phyloP scores from a whole-genome alignment of 345 rosid genomes.

The Citrus glauca region DNA sequence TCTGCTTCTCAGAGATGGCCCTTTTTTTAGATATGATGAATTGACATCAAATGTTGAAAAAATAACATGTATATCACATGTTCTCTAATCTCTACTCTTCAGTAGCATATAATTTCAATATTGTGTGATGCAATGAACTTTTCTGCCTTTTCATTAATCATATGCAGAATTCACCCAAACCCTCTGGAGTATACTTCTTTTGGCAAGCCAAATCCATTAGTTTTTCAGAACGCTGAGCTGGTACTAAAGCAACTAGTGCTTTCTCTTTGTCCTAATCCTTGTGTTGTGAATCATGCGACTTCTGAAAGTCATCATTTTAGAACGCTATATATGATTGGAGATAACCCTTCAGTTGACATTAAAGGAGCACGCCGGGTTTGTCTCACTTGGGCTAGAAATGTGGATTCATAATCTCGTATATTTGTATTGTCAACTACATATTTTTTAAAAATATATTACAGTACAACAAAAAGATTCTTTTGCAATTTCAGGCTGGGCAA shows the following conservation, averaged over 20 bases:
- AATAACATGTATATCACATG: neutral
- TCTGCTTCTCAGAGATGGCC: neutral
- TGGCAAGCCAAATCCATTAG: conserved; percentile 83
- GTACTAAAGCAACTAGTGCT: conserved; percentile 46
- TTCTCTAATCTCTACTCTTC: neutral
- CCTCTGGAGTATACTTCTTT: conserved; percentile 55
- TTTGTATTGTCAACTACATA: neutral
- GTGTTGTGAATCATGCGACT: conserved; percentile 6
- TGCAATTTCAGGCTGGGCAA: conserved; percentile 53
- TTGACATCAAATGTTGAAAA: neutral
- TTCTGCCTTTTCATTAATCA: neutral
- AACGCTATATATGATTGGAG: conserved; percentile 80
- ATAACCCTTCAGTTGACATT: conserved; percentile 76
- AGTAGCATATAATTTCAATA: neutral
- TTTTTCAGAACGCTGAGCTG: conserved; percentile 64
- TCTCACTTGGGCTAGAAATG: neutral
- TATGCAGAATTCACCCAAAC: conserved; percentile 52
- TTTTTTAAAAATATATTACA: neutral
- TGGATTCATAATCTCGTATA: neutral
- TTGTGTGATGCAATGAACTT: neutral
- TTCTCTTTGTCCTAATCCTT: conserved; percentile 15
- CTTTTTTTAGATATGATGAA: neutral
- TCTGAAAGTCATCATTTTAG: conserved; percentile 35
- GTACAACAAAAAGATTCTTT: neutral
- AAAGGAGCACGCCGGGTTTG: conserved; percentile 66